Evolutionary conservation across 2,329 filamentous ascomycete genomes (phyloP).

Genomic region (Diaporthe sp.): DNA sequence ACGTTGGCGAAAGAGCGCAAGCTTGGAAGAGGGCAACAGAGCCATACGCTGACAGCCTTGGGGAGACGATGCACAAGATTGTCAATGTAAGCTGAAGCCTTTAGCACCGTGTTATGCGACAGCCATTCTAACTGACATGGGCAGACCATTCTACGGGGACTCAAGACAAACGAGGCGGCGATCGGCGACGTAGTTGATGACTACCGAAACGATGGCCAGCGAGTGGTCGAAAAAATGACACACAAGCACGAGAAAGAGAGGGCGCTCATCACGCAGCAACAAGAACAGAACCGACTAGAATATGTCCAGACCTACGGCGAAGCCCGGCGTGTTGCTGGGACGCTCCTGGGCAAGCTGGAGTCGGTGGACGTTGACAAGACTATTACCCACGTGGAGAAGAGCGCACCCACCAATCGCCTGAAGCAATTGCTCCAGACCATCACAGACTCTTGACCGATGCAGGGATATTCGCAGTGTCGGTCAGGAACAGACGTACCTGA

Average conservation of each 20-base stretch:
- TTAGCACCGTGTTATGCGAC: too few relatives aligned
- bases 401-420: neutral
- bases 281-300: conserved; percentile 23
- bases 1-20: neutral
- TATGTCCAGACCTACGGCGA: conserved; percentile 11
- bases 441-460: neutral
- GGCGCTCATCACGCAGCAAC: neutral
- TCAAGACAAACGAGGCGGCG: conserved; percentile 34
- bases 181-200: conserved; percentile 28
- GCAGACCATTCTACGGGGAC: conserved; percentile 35
- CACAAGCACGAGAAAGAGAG: conserved; percentile 26
- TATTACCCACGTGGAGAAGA: neutral
- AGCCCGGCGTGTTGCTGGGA: neutral
- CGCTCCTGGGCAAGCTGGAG: conserved; percentile 6
- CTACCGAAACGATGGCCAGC: conserved; percentile 28
- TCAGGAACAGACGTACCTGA: neutral
- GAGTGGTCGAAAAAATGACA: conserved; percentile 20
- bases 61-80: conserved; percentile 38
- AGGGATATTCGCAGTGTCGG: neutral
- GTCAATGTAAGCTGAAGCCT: conserved; percentile 33
- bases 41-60: conserved; percentile 19
- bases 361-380: conserved; percentile 3
- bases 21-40: conserved; percentile 9
- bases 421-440: neutral
- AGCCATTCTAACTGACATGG: neutral